Evolutionary conservation across 2,329 filamentous ascomycete species (phyloP).

Genomic region (Diplodia corticola): DNA sequence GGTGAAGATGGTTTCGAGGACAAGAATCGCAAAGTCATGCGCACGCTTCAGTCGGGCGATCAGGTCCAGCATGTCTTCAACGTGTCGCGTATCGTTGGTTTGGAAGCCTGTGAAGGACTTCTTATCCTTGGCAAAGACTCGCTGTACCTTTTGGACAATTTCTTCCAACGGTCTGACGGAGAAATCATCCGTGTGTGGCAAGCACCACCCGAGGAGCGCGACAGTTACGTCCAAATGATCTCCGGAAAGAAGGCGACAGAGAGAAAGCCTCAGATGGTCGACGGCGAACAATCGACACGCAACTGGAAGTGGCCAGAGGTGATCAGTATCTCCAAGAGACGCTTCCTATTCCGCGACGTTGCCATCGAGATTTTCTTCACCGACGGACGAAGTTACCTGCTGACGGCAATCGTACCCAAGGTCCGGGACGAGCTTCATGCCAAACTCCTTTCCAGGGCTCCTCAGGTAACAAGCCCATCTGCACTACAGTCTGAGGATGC

Average conservation of each 20-base stretch:
- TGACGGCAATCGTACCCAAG: conserved; percentile 75
- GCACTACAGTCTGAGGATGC: conserved; percentile 79
- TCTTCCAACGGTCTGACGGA: conserved; percentile 90
- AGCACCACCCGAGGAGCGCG: conserved; percentile 85
- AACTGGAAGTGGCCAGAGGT: conserved; percentile 95
- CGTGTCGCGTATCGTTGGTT: conserved; percentile 86
- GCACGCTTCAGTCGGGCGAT: conserved; percentile 85
- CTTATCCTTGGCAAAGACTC: conserved; percentile 89
- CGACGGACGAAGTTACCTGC: conserved; percentile 89
- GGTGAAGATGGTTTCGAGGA: conserved; percentile 87
- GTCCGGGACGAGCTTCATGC: conserved; percentile 78
- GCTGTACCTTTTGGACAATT: conserved; percentile 93
- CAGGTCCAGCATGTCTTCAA: conserved; percentile 94
- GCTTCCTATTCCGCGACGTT: conserved; percentile 93
- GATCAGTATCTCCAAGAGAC: conserved; percentile 91
- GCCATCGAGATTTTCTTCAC: conserved; percentile 97
- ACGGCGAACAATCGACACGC: conserved; percentile 74
- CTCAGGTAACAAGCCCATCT: conserved; percentile 71
- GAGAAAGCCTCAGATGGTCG: conserved; percentile 38
- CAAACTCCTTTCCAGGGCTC: conserved; percentile 75
- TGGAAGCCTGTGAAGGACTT: conserved; percentile 92
- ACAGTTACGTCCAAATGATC: conserved; percentile 94
- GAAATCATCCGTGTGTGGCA: conserved; percentile 98
- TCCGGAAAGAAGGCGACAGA: conserved; percentile 57
- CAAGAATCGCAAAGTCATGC: conserved; percentile 97